A percentile compares a stretch with the other conserved stretches of the same genome.
Evolutionary conservation across 768 basidiomycete species (phyloP).

Genomic region (Pulveroboletus sp.): DNA sequence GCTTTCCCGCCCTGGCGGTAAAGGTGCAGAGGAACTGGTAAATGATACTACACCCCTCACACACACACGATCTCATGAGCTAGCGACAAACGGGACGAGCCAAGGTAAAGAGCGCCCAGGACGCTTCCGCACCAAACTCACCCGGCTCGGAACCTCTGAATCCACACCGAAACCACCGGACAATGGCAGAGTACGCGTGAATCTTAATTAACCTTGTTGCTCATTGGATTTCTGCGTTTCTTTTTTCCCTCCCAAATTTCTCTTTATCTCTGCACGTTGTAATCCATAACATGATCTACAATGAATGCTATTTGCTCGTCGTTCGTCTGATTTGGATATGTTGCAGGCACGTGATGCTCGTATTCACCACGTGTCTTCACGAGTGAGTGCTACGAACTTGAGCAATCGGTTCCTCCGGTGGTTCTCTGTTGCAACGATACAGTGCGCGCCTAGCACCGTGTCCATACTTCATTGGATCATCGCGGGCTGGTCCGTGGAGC

Average conservation of each 20-base stretch:
- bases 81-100: constrained; percentile 13
- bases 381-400: background rate
- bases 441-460: constrained; percentile 1
- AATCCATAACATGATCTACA: constrained; percentile 21
- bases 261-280: constrained; percentile 26
- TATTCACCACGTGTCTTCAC: constrained; percentile 23
- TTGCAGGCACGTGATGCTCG: constrained; percentile 18
- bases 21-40: constrained; percentile 28
- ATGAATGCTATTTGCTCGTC: constrained; percentile 21
- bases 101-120: constrained; percentile 26
- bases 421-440: background rate
- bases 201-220: constrained; percentile 28
- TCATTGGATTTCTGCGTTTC: constrained; percentile 16
- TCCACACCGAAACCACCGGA: constrained; percentile 30
- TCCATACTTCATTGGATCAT: background rate
- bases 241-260: background rate
- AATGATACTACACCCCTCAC: constrained; percentile 24
- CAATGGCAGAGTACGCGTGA: constrained; percentile 34
- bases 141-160: constrained; percentile 27
- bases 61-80: constrained; percentile 27
- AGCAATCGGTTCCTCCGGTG: constrained; percentile 7
- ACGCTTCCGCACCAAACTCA: constrained; percentile 29
- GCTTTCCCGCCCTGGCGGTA: constrained; percentile 29
- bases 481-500: constrained; percentile 2
- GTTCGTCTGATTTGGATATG: constrained; percentile 1